These are phyloP conservation scores for Chlorella ohadii DNA, from an alignment of 139 green algal genomes.

Conservation along the genomic window DNA sequence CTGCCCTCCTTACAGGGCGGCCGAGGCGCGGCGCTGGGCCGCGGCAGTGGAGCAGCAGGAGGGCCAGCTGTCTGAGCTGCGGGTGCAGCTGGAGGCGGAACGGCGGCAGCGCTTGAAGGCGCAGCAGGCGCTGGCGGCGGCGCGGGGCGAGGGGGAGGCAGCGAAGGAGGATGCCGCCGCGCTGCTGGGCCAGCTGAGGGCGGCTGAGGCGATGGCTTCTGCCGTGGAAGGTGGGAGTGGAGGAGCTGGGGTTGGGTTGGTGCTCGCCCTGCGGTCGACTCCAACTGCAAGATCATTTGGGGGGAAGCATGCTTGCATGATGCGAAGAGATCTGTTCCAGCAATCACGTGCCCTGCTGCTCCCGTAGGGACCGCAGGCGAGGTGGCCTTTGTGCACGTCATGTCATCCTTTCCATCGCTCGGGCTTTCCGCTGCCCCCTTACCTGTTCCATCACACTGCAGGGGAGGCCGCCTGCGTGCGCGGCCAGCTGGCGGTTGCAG, in stretches of 20 bases:
- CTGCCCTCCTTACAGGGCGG: not conserved
- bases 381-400: too few relatives aligned
- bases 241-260: not conserved
- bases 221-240: constrained; percentile 13
- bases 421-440: too few relatives aligned
- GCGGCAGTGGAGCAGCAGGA: constrained; percentile 15
- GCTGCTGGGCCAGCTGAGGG: constrained; percentile 32
- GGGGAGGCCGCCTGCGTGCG: not conserved
- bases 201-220: constrained; percentile 7
- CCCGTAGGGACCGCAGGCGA: too few relatives aligned
- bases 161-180: not conserved
- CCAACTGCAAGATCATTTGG: too few relatives aligned
- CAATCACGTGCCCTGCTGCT: not conserved
- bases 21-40: constrained; percentile 15
- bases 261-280: too few relatives aligned
- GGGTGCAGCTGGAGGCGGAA: constrained; percentile 19
- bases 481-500: constrained; percentile 1
- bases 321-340: not conserved
- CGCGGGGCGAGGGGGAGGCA: not conserved
- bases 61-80: constrained; percentile 16
- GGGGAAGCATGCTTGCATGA: too few relatives aligned
- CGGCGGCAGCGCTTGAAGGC: not conserved
- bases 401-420: too few relatives aligned
- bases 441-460: not conserved
- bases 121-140: not conserved